Conservation (phyloP, 306 rosid species). For the Acacia acuminata region DNA sequence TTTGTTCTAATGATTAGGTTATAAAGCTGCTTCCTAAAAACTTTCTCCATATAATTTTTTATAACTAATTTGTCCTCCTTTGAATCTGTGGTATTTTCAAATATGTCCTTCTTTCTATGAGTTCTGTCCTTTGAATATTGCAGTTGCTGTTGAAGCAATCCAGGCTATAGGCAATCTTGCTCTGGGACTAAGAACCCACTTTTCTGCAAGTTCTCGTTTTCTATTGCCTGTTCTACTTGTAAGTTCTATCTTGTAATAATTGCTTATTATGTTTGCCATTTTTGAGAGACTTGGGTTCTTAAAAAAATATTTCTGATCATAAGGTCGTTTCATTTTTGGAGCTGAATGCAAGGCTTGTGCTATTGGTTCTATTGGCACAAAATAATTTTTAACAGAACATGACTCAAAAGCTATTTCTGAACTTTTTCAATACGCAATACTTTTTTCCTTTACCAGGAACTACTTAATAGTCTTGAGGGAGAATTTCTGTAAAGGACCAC, state of each 20-base stretch:
- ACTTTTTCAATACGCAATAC: background rate
- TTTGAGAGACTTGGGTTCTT: background rate
- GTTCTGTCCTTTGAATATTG: conserved; percentile 57
- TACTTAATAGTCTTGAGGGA: background rate
- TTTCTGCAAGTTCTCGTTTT: conserved; percentile 95
- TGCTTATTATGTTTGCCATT: background rate
- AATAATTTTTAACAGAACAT: background rate
- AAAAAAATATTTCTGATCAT: background rate
- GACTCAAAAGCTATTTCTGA: background rate
- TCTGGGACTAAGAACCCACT: conserved; percentile 82
- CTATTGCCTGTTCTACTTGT: conserved; percentile 93
- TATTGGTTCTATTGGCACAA: background rate
- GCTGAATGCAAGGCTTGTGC: background rate
- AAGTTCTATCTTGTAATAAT: conserved; percentile 38
- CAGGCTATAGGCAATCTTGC: conserved; percentile 99
- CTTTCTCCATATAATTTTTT: conserved; percentile 1
- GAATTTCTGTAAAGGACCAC: background rate
- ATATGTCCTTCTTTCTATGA: background rate
- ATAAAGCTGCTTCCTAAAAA: background rate
- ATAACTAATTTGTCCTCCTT: background rate
- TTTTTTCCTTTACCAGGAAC: background rate
- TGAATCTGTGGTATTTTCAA: background rate
- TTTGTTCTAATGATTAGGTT: conserved; percentile 10
- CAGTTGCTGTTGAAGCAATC: conserved; percentile 98
- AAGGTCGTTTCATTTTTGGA: too few relatives aligned